These are phyloP conservation scores for Volutella citrinella DNA, from an alignment of 2,329 filamentous ascomycete species.

Conservation along the genomic window DNA sequence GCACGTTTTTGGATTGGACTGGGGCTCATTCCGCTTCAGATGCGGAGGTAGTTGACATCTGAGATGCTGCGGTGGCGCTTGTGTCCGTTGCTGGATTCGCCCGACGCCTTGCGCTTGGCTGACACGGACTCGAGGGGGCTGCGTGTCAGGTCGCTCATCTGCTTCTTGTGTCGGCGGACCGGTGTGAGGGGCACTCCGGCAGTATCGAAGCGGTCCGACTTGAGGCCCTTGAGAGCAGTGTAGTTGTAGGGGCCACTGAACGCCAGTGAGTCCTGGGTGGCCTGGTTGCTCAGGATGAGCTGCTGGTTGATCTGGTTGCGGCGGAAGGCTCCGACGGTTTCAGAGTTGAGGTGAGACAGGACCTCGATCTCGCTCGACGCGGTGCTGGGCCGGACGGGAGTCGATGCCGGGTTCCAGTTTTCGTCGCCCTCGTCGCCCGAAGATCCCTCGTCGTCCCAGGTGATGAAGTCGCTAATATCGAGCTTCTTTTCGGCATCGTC, in stretches of 20 bases:
- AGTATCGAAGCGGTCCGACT: slow-evolving; percentile 62
- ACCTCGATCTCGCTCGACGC: slow-evolving; percentile 45
- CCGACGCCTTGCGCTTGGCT: slow-evolving; percentile 55
- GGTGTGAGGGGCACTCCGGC: slow-evolving; percentile 68
- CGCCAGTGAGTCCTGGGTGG: slow-evolving; percentile 59
- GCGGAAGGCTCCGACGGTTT: slow-evolving; percentile 76
- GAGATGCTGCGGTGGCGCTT: slow-evolving; percentile 60
- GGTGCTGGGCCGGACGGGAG: slow-evolving; percentile 48
- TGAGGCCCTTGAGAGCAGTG: slow-evolving; percentile 60
- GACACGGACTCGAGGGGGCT: slow-evolving; percentile 49
- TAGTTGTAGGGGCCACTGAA: slow-evolving; percentile 59
- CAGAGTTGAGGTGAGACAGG: slow-evolving; percentile 59
- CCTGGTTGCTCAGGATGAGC: slow-evolving; percentile 58
- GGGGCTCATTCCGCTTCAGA: slow-evolving; percentile 30
- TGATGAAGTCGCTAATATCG: slow-evolving; percentile 70
- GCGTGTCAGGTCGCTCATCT: slow-evolving; percentile 41
- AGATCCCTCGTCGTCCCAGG: slow-evolving; percentile 58
- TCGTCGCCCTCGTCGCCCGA: slow-evolving; percentile 59
- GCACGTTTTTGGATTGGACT: slow-evolving; percentile 33
- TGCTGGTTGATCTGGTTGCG: slow-evolving; percentile 62
- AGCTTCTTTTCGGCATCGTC: slow-evolving; percentile 64
- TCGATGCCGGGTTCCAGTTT: slow-evolving; percentile 49
- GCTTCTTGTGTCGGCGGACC: slow-evolving; percentile 55
- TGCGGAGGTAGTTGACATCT: slow-evolving; percentile 48
- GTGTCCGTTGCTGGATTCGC: slow-evolving; percentile 41